phyloP scores from a whole-genome alignment of 2,329 filamentous ascomycete genomes.

The Hypoxylon sp. region DNA sequence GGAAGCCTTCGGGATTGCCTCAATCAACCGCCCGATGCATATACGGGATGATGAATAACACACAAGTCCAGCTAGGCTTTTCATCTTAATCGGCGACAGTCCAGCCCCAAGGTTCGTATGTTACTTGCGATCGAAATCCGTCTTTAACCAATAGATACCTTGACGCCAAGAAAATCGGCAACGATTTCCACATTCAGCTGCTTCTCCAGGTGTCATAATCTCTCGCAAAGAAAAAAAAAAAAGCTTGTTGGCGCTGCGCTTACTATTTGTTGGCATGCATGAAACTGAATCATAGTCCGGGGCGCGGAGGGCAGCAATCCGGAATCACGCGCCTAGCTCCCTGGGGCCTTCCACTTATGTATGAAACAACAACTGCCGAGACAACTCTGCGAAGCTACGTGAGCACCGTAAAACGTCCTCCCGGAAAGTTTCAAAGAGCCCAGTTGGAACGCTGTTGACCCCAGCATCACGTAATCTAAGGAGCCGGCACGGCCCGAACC shows the following conservation, averaged over 20 bases:
- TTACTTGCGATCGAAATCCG: slow-evolving; percentile 18
- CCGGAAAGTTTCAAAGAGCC: slow-evolving; percentile 31
- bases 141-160: slow-evolving; percentile 35
- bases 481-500: slow-evolving; percentile 32
- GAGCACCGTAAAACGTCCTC: slow-evolving; percentile 14
- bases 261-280: slow-evolving; percentile 40
- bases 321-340: slow-evolving; percentile 41
- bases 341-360: slow-evolving; percentile 21
- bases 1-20: slow-evolving; percentile 36
- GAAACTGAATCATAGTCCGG: slow-evolving; percentile 27
- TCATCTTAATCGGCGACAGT: slow-evolving; percentile 19
- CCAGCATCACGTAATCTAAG: slow-evolving; percentile 25
- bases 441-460: slow-evolving; percentile 10
- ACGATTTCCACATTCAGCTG: slow-evolving; percentile 40
- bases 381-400: slow-evolving; percentile 32
- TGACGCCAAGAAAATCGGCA: slow-evolving; percentile 42
- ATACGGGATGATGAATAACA: slow-evolving; percentile 24
- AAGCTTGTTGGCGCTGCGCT: slow-evolving; percentile 39
- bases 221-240: slow-evolving; percentile 20
- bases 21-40: slow-evolving; percentile 18
- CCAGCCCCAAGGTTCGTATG: slow-evolving; percentile 29
- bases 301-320: slow-evolving; percentile 30
- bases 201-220: slow-evolving; percentile 23
- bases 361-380: slow-evolving; percentile 44
- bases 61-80: slow-evolving; percentile 3